These are phyloP conservation scores for Trametes maxima DNA, from an alignment of 768 basidiomycete species.

Conservation along the genomic window DNA sequence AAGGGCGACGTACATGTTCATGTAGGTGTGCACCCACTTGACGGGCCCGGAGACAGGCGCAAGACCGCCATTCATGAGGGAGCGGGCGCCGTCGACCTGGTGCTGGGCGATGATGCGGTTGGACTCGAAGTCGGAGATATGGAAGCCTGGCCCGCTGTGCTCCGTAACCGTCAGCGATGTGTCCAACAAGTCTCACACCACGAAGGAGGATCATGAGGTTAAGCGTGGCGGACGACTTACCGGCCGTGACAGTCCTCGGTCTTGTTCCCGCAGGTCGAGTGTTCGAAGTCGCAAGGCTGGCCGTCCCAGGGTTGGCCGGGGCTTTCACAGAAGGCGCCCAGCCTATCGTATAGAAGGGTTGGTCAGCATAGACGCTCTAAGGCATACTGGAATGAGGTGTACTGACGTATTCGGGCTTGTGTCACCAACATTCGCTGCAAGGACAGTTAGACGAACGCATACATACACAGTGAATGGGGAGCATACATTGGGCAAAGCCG, in stretches of 20 bases:
- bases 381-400: not conserved
- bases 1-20: slow-evolving; percentile 73
- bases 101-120: slow-evolving; percentile 69
- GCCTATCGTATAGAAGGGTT: slow-evolving; percentile 39
- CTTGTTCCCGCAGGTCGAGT: slow-evolving; percentile 75
- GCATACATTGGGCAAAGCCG: slow-evolving; percentile 72
- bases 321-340: slow-evolving; percentile 76
- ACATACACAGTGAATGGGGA: not conserved
- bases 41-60: slow-evolving; percentile 59
- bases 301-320: slow-evolving; percentile 72
- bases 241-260: slow-evolving; percentile 72
- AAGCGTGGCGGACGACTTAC: no score
- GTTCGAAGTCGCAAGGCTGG: slow-evolving; percentile 64
- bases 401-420: slow-evolving; percentile 79
- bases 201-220: not conserved
- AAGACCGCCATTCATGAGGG: slow-evolving; percentile 55
- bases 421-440: slow-evolving; percentile 76
- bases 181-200: not conserved
- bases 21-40: slow-evolving; percentile 67
- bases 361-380: not conserved
- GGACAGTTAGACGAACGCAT: slow-evolving; percentile 6
- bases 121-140: slow-evolving; percentile 72
- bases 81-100: slow-evolving; percentile 71
- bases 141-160: slow-evolving; percentile 73
- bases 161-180: not conserved